A percentile compares a stretch with the other conserved stretches of the same genome.
Evolutionary conservation across 176 grass and related monocot species (phyloP).

Genomic region (Aegilops umbellulata): DNA sequence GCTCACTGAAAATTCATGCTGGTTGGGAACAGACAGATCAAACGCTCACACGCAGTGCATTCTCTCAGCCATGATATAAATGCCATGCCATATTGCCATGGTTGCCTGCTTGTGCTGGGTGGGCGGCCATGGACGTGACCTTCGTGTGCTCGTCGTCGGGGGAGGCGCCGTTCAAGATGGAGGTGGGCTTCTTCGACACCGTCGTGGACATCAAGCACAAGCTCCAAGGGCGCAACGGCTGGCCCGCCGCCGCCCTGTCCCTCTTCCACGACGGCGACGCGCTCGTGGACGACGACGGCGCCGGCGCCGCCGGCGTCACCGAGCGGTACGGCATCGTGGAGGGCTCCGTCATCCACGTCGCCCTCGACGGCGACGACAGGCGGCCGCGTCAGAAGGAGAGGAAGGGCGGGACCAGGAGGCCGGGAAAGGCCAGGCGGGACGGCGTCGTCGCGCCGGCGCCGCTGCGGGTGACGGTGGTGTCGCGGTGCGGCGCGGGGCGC

Average conservation of each 20-base stretch:
- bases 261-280: slow-evolving; percentile 42
- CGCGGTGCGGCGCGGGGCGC: slow-evolving; percentile 22
- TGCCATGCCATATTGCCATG: neutral
- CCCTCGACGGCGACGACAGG: neutral
- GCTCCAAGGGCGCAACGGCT: slow-evolving; percentile 47
- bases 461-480: slow-evolving; percentile 41
- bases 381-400: neutral
- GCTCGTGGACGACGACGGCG: slow-evolving; percentile 18
- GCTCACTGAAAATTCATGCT: neutral
- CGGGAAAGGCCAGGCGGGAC: neutral
- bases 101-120: neutral
- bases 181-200: slow-evolving; percentile 73
- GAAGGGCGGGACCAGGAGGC: neutral
- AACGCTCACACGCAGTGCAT: neutral
- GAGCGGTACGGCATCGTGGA: slow-evolving; percentile 43
- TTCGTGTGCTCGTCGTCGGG: slow-evolving; percentile 46
- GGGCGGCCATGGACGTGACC: slow-evolving; percentile 51
- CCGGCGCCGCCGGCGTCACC: neutral
- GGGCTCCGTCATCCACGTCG: slow-evolving; percentile 54
- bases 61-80: slow-evolving; percentile 6
- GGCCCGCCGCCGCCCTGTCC: slow-evolving; percentile 23
- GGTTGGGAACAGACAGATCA: neutral
- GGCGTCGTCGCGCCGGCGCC: no score
- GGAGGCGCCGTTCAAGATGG: slow-evolving; percentile 47
- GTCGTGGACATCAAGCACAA: slow-evolving; percentile 64